Evolutionary conservation across 345 rosid species (phyloP).

Genomic region (Durio zibethinus): DNA sequence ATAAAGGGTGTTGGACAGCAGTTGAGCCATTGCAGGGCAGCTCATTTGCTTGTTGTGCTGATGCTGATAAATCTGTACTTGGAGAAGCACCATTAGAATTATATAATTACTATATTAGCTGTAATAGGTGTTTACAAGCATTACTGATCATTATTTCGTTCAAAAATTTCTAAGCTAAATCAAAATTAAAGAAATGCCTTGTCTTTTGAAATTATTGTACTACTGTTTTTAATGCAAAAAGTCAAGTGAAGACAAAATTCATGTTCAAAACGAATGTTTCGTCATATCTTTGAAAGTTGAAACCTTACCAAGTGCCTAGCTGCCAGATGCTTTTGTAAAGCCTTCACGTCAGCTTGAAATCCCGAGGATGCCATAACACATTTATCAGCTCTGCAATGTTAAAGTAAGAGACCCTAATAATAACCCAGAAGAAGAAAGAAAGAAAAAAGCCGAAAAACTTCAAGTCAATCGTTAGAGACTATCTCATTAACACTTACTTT

Average conservation of each 20-base stretch:
- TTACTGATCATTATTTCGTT: not conserved
- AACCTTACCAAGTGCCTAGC: constrained; percentile 88
- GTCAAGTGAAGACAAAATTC: not conserved
- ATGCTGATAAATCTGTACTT: constrained; percentile 83
- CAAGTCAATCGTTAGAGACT: not conserved
- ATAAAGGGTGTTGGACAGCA: constrained; percentile 94
- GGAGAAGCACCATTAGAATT: not conserved
- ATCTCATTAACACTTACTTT: not conserved
- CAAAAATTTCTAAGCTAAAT: not conserved
- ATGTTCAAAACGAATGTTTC: not conserved
- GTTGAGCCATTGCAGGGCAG: constrained; percentile 95
- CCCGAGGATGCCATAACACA: constrained; percentile 91
- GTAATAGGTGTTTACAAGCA: not conserved
- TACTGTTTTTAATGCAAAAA: not conserved
- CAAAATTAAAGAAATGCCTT: not conserved
- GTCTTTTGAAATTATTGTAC: not conserved
- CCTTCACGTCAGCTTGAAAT: constrained; percentile 95
- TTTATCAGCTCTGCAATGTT: constrained; percentile 64
- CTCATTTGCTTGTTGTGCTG: constrained; percentile 98
- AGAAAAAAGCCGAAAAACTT: not conserved
- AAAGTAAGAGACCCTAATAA: not conserved
- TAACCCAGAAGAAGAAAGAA: not conserved
- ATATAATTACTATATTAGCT: not conserved
- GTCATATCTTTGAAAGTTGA: not conserved
- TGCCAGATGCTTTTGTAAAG: constrained; percentile 74